Base-by-base conservation (phyloP, 129 eudicot genomes). In the Tagetes patula region DNA sequence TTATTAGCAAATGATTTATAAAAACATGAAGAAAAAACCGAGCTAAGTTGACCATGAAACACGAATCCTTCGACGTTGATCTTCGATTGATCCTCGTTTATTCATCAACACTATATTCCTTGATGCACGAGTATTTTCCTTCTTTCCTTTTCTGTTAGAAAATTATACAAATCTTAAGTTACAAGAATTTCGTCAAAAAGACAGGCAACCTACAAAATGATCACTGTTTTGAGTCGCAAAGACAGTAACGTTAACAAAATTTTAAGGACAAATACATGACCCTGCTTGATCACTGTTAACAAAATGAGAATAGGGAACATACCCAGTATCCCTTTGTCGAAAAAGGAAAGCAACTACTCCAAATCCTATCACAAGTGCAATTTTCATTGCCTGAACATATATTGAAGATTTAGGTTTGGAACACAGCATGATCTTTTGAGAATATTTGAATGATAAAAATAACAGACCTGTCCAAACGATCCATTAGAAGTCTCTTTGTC, bases 251-350 rank as follows among this genome's bases (percentile, higher is more conserved):
- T 20, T 20, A 20, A 20, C 46, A 42, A 42, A 6, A 6, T 42
- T 42, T 3, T 5, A 42, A 42, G 10, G 46, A 42, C 46, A 42
- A 20, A 20, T 20, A 20, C 27, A 20, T 20, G 27, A 20, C 27
- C 27, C 27, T 20, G 27, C 27, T 20, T 2, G 43, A 6, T 6
- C 3, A 40, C 43, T 40, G 43, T 40, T 40, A 6, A 40, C 2
- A 12, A 36, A 67, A 56, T 39, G 41, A 49, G 45, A 71, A 30
- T 8, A 54, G 2, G 38, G 70, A 34, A 69, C 69, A 61, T 74
- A 86, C 97, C 90, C 45, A 47, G 87, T 86, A 59, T 84, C 91
- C 47, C 85, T 86, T 84, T 88, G 97, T 83, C 91, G 85, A 20
- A 91, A 82, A 54, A 92, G 84, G 61, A 92, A 67, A 86, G 89